These are phyloP conservation scores for Spathaspora sp. DNA, from an alignment of 805 yeast genomes.

Conservation along the genomic window DNA sequence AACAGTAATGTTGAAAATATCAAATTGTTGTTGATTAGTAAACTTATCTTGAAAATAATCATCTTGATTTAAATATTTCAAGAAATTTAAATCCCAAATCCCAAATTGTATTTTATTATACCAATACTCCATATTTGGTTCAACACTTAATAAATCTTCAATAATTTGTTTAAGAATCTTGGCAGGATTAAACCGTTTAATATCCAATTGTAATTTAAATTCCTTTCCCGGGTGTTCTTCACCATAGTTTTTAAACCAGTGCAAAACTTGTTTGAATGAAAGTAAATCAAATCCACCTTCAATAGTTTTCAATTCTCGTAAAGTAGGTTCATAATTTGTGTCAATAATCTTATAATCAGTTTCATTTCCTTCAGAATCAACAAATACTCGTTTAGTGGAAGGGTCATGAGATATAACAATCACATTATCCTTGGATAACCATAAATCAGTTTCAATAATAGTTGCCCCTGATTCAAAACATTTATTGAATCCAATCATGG, in stretches of 20 bases:
- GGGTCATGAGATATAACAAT: conserved; percentile 39
- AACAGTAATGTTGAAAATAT: conserved; percentile 33
- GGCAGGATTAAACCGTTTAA: conserved; percentile 37
- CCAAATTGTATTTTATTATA: conserved; percentile 35
- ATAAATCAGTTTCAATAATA: conserved; percentile 40
- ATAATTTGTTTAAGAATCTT: conserved; percentile 25
- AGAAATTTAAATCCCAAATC: conserved; percentile 36
- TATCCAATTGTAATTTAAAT: conserved; percentile 34
- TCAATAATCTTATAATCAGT: conserved; percentile 32
- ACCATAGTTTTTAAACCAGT: conserved; percentile 26
- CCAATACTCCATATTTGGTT: conserved; percentile 35
- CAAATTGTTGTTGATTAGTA: conserved; percentile 18
- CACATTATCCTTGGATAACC: conserved; percentile 35
- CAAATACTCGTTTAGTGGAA: conserved; percentile 34
- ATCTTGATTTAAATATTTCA: conserved; percentile 39
- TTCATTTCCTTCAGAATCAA: conserved; percentile 29
- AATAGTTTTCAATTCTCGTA: conserved; percentile 26
- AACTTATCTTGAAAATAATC: conserved; percentile 27
- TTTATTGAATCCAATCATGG: conserved; percentile 32
- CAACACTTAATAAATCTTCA: conserved; percentile 24
- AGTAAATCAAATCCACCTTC: conserved; percentile 30
- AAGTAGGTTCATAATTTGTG: conserved; percentile 23
- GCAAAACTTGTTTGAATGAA: conserved; percentile 28
- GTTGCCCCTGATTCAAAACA: conserved; percentile 38
- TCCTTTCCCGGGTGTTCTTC: conserved; percentile 11